Conservation (phyloP, 345 rosid species). For the Dipteronia dyeriana region DNA sequence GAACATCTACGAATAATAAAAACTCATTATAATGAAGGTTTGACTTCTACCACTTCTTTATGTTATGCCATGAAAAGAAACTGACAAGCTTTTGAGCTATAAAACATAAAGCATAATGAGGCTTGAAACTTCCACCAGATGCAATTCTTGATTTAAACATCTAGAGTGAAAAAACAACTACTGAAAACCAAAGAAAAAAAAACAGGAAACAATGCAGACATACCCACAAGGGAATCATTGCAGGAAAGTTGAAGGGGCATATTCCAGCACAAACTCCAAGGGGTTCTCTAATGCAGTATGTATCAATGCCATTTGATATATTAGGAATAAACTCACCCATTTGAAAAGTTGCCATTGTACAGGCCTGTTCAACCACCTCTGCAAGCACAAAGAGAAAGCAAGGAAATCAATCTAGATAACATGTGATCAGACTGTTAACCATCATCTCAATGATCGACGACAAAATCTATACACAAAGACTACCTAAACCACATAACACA, state of each 20-base stretch:
- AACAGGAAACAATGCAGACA: slow-evolving; percentile 25
- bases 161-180: slow-evolving; percentile 5
- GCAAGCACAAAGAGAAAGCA: slow-evolving; percentile 22
- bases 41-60: background rate
- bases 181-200: slow-evolving; percentile 12
- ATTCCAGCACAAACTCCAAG: slow-evolving; percentile 55
- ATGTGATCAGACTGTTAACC: background rate
- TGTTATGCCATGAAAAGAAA: slow-evolving; percentile 2
- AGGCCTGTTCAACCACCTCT: slow-evolving; percentile 54
- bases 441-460: background rate
- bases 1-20: slow-evolving; percentile 43
- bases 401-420: slow-evolving; percentile 14
- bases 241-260: slow-evolving; percentile 40
- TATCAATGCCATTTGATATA: slow-evolving; percentile 45
- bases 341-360: slow-evolving; percentile 44
- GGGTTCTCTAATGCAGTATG: slow-evolving; percentile 44
- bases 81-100: background rate
- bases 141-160: background rate
- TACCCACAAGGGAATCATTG: slow-evolving; percentile 47
- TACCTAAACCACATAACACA: slow-evolving; percentile 44
- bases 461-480: slow-evolving; percentile 7
- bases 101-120: background rate
- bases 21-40: background rate
- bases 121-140: background rate
- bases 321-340: slow-evolving; percentile 47